phyloP scores from a whole-genome alignment of 768 basidiomycete genomes.

The Hirschioporus abietinus region DNA sequence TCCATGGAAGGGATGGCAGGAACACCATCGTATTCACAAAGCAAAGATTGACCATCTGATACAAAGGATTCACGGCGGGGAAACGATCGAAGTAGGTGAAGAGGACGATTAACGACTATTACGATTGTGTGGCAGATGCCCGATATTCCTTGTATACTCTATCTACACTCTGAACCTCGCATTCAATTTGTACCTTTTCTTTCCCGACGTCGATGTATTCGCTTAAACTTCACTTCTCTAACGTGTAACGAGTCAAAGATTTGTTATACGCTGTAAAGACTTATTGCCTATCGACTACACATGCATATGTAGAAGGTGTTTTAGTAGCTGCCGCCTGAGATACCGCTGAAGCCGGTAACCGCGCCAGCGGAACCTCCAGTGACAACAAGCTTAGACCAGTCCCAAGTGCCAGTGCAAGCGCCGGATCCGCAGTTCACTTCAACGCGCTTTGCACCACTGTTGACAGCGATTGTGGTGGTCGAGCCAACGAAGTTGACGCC shows the following conservation, averaged over 20 bases:
- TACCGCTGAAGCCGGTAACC: conserved; percentile 26
- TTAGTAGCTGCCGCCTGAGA: conserved; percentile 20
- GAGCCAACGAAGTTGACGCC: conserved; percentile 42
- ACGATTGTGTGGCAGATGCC: background rate
- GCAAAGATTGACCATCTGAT: conserved; percentile 80
- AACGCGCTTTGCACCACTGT: conserved; percentile 36
- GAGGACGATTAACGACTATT: conserved; percentile 3
- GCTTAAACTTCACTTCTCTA: background rate
- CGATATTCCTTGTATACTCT: background rate
- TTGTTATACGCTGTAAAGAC: background rate
- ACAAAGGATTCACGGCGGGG: conserved; percentile 51
- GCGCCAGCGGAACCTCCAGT: conserved; percentile 38
- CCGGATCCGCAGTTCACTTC: conserved; percentile 52
- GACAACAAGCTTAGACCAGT: conserved; percentile 42
- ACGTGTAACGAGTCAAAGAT: background rate
- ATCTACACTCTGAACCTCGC: background rate
- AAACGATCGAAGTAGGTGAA: conserved; percentile 37
- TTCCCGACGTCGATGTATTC: background rate
- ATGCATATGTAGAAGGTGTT: background rate
- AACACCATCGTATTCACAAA: conserved; percentile 86
- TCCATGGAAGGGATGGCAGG: conserved; percentile 95
- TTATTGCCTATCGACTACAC: background rate
- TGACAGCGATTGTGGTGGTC: conserved; percentile 38
- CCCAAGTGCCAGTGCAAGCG: conserved; percentile 50
- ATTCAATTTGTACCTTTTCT: background rate